phyloP scores from a whole-genome alignment of 257 asterid genomes.

The Avicennia marina region DNA sequence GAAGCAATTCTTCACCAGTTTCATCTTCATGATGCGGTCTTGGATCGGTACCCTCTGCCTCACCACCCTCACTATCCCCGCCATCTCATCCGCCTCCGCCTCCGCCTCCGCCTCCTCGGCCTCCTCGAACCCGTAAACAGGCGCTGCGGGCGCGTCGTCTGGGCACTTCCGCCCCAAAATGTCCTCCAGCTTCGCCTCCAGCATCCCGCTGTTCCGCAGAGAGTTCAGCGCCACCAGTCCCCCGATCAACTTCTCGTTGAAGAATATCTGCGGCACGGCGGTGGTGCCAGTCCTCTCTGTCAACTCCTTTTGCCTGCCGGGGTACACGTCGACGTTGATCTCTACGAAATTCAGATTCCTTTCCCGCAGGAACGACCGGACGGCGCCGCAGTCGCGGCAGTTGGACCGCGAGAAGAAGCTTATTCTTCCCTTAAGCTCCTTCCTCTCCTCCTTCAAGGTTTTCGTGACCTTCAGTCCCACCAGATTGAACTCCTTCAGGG shows the following conservation, averaged over 20 bases:
- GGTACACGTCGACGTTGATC: slow-evolving; percentile 83
- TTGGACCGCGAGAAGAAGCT: slow-evolving; percentile 83
- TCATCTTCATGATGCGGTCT: slow-evolving; percentile 82
- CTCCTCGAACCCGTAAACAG: slow-evolving; percentile 82
- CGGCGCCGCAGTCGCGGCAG: slow-evolving; percentile 82
- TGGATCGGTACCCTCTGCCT: slow-evolving; percentile 75
- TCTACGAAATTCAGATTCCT: slow-evolving; percentile 55
- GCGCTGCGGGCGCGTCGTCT: slow-evolving; percentile 75
- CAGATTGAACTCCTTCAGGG: slow-evolving; percentile 53
- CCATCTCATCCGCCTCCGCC: slow-evolving; percentile 51
- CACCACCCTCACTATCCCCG: slow-evolving; percentile 51
- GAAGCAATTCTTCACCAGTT: slow-evolving; percentile 79
- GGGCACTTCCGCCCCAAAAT: slow-evolving; percentile 71
- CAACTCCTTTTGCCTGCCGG: slow-evolving; percentile 65
- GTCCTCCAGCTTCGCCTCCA: slow-evolving; percentile 70
- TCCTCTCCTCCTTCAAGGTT: slow-evolving; percentile 25
- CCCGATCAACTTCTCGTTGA: slow-evolving; percentile 78
- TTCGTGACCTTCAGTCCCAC: slow-evolving; percentile 63
- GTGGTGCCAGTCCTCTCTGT: slow-evolving; percentile 51
- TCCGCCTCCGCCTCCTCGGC: slow-evolving; percentile 45
- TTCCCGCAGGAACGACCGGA: slow-evolving; percentile 60
- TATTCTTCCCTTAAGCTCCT: slow-evolving; percentile 52
- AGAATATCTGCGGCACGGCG: slow-evolving; percentile 72
- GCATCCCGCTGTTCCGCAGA: slow-evolving; percentile 66
- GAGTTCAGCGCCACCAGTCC: slow-evolving; percentile 84